A percentile compares a stretch with the other conserved stretches of the same genome.
phyloP scores from a whole-genome alignment of 306 rosid genomes.

The Hippophae tibetana region DNA sequence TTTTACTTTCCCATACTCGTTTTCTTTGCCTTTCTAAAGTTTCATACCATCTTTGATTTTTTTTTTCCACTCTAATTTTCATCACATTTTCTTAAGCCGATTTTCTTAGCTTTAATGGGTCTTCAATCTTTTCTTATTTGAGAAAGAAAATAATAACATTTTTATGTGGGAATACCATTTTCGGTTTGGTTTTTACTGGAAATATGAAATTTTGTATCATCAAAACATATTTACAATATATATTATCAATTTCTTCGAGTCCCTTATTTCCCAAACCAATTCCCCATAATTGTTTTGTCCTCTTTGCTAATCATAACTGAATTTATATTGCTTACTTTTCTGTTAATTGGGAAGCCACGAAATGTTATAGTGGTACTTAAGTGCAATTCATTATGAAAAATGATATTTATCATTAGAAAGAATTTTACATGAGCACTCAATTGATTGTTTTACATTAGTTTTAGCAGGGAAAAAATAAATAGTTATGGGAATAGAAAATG shows the following conservation, averaged over 20 bases:
- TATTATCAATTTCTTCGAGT: slow-evolving; percentile 28
- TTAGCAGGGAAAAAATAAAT: too few relatives aligned
- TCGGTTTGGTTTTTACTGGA: not conserved
- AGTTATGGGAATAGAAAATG: too few relatives aligned
- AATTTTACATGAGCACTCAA: too few relatives aligned
- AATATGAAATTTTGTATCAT: slow-evolving; percentile 27
- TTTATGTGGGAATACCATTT: slow-evolving; percentile 17
- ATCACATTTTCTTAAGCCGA: not conserved
- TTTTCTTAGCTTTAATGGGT: slow-evolving; percentile 25
- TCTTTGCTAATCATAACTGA: too few relatives aligned
- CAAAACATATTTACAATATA: slow-evolving; percentile 11
- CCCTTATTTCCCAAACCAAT: slow-evolving; percentile 47
- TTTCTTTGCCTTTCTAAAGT: slow-evolving; percentile 18
- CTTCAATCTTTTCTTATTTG: slow-evolving; percentile 10
- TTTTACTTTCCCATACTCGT: too few relatives aligned
- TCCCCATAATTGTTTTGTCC: too few relatives aligned
- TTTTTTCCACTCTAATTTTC: not conserved
- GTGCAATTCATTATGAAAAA: too few relatives aligned
- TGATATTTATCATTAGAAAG: too few relatives aligned
- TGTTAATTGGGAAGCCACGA: too few relatives aligned
- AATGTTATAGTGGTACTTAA: too few relatives aligned
- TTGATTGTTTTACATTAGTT: too few relatives aligned
- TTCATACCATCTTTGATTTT: slow-evolving; percentile 12
- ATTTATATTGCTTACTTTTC: too few relatives aligned
- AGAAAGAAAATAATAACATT: not conserved